Base-by-base conservation (phyloP, 2,329 filamentous ascomycete species). In the Aspergillus fumigatus region DNA sequence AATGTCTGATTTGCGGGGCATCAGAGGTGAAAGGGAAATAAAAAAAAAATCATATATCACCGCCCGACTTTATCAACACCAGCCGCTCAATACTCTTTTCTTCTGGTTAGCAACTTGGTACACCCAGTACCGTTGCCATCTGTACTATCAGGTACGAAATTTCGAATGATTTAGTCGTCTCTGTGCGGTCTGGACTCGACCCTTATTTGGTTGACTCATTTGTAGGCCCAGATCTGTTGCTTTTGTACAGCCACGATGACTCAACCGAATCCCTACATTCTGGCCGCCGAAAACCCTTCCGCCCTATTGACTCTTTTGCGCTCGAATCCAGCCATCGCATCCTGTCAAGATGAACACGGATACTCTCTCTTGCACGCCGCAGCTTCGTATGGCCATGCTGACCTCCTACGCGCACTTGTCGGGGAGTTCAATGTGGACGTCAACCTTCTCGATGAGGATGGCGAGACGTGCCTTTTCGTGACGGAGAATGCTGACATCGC, bases 321-420 rank as follows among this genome's bases (percentile, higher is more conserved):
- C 61, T 79, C 86, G 59, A 84, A 91, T 64, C 90, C 91, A 35
- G 76, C 84, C n/a, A 80, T 96, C 53, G 93, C 94, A 53, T 83
- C 86, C 2, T 78, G 82, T 52, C 90, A 96, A 76, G 94, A 99
- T 74, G 86, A 88, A 58, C 89, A 97, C 69, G 94, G 94, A 67
- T 99, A 99, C 78, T 96, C 92, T 49, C 85, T 97, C 26, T 79
- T 97, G 50, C 94, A 99, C 75, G 94, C 94, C 52, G 91, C 93
- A 17, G 88, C 90, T 19, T 97, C 92, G 64, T 99, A 97, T 81
- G 89, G 88, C 70, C 92, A 97, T 70, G 77, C 90, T 38, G 84
- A 89, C 54, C 85, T 99, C 17, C 82, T 97, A 17, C 87, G 89
- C 43, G 75, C 84, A 0, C 82, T 99, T 5, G 80, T 96, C 27